Base-by-base conservation (phyloP, 2,329 filamentous ascomycete species). In the Zymoseptoria ardabiliae region DNA sequence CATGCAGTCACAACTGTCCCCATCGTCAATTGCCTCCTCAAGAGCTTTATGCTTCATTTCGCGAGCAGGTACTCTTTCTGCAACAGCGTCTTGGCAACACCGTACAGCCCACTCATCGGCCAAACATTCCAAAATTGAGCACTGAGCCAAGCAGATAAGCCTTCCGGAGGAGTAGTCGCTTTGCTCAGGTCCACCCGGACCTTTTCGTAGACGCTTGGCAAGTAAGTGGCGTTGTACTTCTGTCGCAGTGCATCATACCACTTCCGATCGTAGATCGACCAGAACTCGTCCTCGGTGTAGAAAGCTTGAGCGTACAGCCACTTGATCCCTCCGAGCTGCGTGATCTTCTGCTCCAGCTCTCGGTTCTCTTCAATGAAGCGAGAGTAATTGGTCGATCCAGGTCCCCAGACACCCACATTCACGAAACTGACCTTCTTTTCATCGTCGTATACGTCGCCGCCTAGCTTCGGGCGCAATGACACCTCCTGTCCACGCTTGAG, bases 261-360 rank as follows among this genome's bases (percentile, higher is more conserved):
- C 20, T 70, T 67, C 50, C 76, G 73, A 54, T 83, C 78, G 71
- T 89, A 89, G 55, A 85, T 77, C 35, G 75, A 68, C 85, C 86
- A 89, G 74, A 89, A 91, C 69, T 89, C 84, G 0, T 81, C 76
- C 69, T 88, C 82, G n/a, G 82, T 81, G 72, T 94, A 94, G 76
- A 91, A 95, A 0, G 89, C 88, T 69, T 93, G 88, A 2, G 90
- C 90, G 73, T 96, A 95, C 11, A 95, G 78, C 88, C 90, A 94
- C 77, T 95, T 95, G 77, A 88, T 84, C 2, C 90, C 91, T 53
- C 86, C 85, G 0, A 94, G 81, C 64, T 84, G 79, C 53, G 78
- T 77, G 3, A 92, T 82, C 69, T 88, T 87, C 20, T 77, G 75
- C 75, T 95, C 91, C 20, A 95, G 79, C 50, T 79, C 80, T 30